Percentiles rank a stretch among this genome's conserved stretches.
phyloP scores from a whole-genome alignment of 1,284 basidiomycete species.

The Dichomitus squalens region DNA sequence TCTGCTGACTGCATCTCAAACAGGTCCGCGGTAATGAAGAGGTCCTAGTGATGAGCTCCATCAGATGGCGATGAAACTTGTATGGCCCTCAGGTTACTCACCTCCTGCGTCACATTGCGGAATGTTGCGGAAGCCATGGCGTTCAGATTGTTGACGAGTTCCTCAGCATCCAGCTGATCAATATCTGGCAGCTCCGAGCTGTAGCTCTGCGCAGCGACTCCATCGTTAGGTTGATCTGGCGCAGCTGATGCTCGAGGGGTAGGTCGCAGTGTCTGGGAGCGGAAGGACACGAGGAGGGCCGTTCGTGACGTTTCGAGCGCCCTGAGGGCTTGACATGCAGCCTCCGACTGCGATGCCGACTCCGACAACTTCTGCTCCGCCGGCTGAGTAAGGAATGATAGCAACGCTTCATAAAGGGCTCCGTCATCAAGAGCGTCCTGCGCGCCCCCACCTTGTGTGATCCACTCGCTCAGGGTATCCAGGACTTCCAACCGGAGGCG shows the following conservation, averaged over 20 bases:
- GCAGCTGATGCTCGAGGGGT: conserved; percentile 34
- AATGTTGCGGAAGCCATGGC: conserved; percentile 73
- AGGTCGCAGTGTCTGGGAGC: conserved; percentile 64
- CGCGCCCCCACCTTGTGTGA: conserved; percentile 67
- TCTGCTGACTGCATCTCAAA: conserved; percentile 80
- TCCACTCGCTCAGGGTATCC: conserved; percentile 68
- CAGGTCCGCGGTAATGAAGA: conserved; percentile 73
- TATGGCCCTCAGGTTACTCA: conserved; percentile 28
- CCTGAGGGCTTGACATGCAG: conserved; percentile 49
- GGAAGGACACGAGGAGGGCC: conserved; percentile 50
- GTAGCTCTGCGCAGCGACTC: conserved; percentile 39
- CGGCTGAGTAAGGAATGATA: conserved; percentile 50
- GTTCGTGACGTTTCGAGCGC: conserved; percentile 47
- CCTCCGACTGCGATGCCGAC: conserved; percentile 31
- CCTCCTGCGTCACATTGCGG: conserved; percentile 75
- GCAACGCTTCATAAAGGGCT: conserved; percentile 58
- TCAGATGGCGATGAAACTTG: conserved; percentile 1
- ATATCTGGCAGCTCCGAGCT: conserved; percentile 64
- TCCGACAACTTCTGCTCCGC: conserved; percentile 26
- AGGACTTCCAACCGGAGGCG: conserved; percentile 58
- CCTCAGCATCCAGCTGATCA: conserved; percentile 65
- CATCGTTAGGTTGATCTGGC: conserved; percentile 32
- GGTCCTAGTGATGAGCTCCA: conserved; percentile 46
- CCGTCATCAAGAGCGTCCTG: conserved; percentile 75
- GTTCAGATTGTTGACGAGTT: conserved; percentile 73